Evolutionary conservation across 345 rosid species (phyloP).

Genomic region (Atalantia buxifolia): DNA sequence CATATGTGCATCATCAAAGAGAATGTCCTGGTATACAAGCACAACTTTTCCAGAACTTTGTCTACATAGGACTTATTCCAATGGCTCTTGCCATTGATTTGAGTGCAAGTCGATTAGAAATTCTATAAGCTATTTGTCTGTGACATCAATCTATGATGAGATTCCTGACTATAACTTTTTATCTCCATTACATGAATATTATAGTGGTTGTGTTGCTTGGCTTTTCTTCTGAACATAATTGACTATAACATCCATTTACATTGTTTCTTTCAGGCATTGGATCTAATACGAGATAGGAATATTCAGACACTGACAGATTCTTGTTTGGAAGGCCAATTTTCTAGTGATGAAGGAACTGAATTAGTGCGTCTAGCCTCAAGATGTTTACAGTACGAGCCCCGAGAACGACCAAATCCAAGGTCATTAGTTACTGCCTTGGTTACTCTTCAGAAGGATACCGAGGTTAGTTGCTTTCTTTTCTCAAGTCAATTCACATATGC

Average conservation of each 20-base stretch:
- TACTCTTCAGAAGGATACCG: constrained; percentile 80
- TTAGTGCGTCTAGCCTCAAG: constrained; percentile 75
- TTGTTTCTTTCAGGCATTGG: constrained; percentile 64
- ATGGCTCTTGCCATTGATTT: background rate
- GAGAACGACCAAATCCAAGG: constrained; percentile 76
- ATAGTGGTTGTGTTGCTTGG: background rate
- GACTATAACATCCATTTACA: background rate
- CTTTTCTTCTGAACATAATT: background rate
- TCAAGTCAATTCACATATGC: background rate
- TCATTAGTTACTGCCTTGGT: constrained; percentile 62
- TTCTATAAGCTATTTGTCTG: background rate
- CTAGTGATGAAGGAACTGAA: constrained; percentile 68
- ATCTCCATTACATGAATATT: background rate
- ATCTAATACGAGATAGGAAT: constrained; percentile 81
- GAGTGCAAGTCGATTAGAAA: background rate
- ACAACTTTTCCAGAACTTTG: background rate
- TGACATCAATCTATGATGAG: background rate
- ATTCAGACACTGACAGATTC: constrained; percentile 83
- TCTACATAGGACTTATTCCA: background rate
- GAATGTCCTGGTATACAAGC: background rate
- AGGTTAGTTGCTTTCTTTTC: constrained; percentile 37
- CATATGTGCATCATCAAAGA: background rate
- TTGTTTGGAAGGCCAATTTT: constrained; percentile 79
- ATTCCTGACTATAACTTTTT: background rate
- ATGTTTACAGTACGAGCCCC: constrained; percentile 84